Base-by-base conservation (phyloP, 2,329 filamentous ascomycete genomes). In the Fusarium hostae region DNA sequence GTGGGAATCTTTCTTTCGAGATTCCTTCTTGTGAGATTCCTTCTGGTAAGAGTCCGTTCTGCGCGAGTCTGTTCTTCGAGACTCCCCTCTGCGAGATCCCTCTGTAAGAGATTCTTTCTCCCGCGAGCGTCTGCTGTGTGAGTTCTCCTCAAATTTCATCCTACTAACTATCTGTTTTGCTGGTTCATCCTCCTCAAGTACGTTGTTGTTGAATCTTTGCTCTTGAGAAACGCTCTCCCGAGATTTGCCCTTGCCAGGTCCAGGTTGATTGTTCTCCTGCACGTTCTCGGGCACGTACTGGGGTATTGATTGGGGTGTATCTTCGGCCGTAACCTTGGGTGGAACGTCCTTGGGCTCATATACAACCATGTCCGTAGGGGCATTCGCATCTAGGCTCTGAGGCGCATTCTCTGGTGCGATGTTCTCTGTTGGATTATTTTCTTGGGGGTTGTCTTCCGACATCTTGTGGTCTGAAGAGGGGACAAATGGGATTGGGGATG, bases 121-220 rank as follows among this genome's bases (percentile, higher is more conserved):
- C 32, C 45, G 16, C 13, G 18, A 9, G 9, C 12, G 12, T 26
- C 18, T 20, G 9, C 5, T 20, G 2, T 7, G 5, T 4, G n/a
- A 26, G 18, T 16, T 20, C 9, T 37, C n/a, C 3, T 20, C 48
- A 12, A 37, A 37, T 0, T 15, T 22, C 26, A 37, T 32, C 9
- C 18, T 20, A 2, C 22, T 51, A 11, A 16, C 22, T 26, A 12
- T 51, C 9, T 26, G 32, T 0, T 5, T 26, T n/a, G 1, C 12
- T 6, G 2, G 2, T 7, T 9, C 48, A n/a, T n/a, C 18, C 10
- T 0, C 18, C 13, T 3, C 3, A 9, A 6, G 22, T 6, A 9
- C 9, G 1, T 16, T 16, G 3, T n/a, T 16, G 2, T 4, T 11
- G 26, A 15, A 9, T 1, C 26, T 5, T 9, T 20, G 22, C 12